These are phyloP conservation scores for Vigna nakashimae DNA, from an alignment of 306 rosid species.

Conservation along the genomic window DNA sequence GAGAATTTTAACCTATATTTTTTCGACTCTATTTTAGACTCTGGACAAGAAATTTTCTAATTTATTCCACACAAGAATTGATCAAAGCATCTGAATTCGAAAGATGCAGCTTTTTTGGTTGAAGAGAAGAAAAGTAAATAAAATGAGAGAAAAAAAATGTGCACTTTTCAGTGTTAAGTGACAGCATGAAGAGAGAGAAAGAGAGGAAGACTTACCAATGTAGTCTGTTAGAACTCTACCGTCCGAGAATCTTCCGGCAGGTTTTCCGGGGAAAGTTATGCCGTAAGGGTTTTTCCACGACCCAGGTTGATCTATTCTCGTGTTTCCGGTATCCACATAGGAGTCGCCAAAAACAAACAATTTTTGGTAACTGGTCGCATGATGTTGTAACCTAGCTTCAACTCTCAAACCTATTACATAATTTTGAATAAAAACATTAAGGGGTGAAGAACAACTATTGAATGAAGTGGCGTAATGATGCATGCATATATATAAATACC, in stretches of 20 bases:
- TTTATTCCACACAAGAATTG: neutral
- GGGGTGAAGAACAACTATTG: too few relatives aligned
- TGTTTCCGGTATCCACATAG: conserved; percentile 40
- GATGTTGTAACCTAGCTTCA: conserved; percentile 18
- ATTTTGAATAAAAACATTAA: too few relatives aligned
- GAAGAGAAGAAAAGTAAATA: neutral
- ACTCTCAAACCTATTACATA: neutral
- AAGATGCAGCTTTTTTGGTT: too few relatives aligned
- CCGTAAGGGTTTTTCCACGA: conserved; percentile 45
- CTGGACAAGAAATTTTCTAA: neutral
- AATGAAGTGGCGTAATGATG: too few relatives aligned
- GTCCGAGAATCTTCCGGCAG: conserved; percentile 42
- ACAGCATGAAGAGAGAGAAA: neutral
- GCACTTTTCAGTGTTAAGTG: neutral
- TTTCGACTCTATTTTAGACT: neutral
- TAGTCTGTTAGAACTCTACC: conserved; percentile 37
- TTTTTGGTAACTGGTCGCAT: neutral
- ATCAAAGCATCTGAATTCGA: neutral
- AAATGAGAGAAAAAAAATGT: neutral
- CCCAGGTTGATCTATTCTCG: neutral
- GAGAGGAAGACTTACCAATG: conserved; percentile 26
- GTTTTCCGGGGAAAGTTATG: conserved; percentile 37
- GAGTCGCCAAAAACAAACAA: conserved; percentile 48
- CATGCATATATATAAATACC: conserved; percentile 25
- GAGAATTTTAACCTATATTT: too few relatives aligned